phyloP scores from a whole-genome alignment of 495 filamentous ascomycete genomes.

The Penicillium riverlandense region DNA sequence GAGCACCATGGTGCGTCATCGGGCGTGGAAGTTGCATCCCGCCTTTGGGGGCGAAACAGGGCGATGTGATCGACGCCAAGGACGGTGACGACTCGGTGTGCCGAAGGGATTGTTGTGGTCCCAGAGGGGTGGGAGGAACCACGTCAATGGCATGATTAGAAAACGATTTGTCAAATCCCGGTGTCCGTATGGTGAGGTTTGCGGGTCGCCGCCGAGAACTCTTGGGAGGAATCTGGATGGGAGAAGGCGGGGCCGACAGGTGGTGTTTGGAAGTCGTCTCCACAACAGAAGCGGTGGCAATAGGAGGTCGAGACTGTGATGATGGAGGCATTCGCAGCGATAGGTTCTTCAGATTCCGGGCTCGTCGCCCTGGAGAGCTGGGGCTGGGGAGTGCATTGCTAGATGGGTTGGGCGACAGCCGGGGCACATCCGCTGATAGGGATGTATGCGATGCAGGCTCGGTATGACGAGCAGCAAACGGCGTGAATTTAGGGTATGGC shows the following conservation, averaged over 20 bases:
- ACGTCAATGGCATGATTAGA: slow-evolving; percentile 26
- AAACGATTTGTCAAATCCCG: slow-evolving; percentile 41
- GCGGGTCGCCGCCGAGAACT: slow-evolving; percentile 69
- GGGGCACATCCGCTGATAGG: slow-evolving; percentile 11
- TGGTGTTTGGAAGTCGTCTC: slow-evolving; percentile 40
- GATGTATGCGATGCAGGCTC: slow-evolving; percentile 1
- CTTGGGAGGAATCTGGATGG: slow-evolving; percentile 72
- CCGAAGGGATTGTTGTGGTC: slow-evolving; percentile 40
- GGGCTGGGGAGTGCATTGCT: slow-evolving; percentile 26
- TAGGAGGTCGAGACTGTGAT: slow-evolving; percentile 37
- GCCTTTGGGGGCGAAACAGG: slow-evolving; percentile 49
- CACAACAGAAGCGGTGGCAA: slow-evolving; percentile 40
- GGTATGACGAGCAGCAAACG: slow-evolving; percentile 11
- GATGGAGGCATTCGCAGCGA: slow-evolving; percentile 73
- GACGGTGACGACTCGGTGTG: slow-evolving; percentile 67
- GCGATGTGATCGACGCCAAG: slow-evolving; percentile 50
- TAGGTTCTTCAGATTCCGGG: slow-evolving; percentile 87
- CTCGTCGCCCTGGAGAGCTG: slow-evolving; percentile 60
- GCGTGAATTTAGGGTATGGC: slow-evolving; percentile 33
- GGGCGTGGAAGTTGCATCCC: slow-evolving; percentile 58
- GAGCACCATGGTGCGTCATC: slow-evolving; percentile 28
- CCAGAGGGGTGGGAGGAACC: slow-evolving; percentile 46
- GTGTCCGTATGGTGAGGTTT: slow-evolving; percentile 62
- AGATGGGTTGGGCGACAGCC: slow-evolving; percentile 25
- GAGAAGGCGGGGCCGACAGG: slow-evolving; percentile 72